Percentiles rank a stretch among this genome's conserved stretches.
These are phyloP conservation scores for Huntiella decipiens DNA, from an alignment of 2,329 filamentous ascomycete species.

Conservation along the genomic window DNA sequence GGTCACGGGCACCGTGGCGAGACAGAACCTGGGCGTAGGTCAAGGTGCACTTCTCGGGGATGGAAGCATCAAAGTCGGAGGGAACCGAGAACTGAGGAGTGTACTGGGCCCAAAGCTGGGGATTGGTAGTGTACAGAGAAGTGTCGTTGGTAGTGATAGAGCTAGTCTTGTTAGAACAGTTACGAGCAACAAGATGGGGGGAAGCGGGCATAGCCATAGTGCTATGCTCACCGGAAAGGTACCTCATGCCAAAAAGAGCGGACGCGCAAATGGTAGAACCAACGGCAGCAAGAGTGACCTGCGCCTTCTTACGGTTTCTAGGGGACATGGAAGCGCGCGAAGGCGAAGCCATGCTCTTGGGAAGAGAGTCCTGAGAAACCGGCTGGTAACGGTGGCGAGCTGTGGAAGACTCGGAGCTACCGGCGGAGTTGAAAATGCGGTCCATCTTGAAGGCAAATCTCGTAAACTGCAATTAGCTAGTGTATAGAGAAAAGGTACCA, in stretches of 20 bases:
- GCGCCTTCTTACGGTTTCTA: slow-evolving; percentile 4
- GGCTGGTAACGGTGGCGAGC: slow-evolving; percentile 8
- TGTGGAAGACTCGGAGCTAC: slow-evolving; percentile 3
- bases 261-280: neutral
- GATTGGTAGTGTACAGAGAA: slow-evolving; percentile 4
- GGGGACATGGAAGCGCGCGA: slow-evolving; percentile 1
- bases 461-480: slow-evolving; percentile 11
- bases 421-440: slow-evolving; percentile 2
- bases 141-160: slow-evolving; percentile 1
- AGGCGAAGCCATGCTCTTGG: neutral
- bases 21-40: slow-evolving; percentile 70
- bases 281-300: slow-evolving; percentile 2
- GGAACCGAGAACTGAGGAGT: slow-evolving; percentile 64
- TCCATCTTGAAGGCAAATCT: slow-evolving; percentile 7
- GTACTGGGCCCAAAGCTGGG: slow-evolving; percentile 60
- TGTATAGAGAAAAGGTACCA: slow-evolving; percentile 15
- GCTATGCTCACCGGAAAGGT: neutral
- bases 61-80: slow-evolving; percentile 38
- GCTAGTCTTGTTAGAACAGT: neutral
- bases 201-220: neutral
- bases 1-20: slow-evolving; percentile 69
- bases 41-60: slow-evolving; percentile 50
- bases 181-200: neutral
- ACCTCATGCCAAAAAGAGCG: slow-evolving; percentile 8
- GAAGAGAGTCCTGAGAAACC: neutral